phyloP scores from a whole-genome alignment of 345 rosid genomes.

The Erodium maritimum region DNA sequence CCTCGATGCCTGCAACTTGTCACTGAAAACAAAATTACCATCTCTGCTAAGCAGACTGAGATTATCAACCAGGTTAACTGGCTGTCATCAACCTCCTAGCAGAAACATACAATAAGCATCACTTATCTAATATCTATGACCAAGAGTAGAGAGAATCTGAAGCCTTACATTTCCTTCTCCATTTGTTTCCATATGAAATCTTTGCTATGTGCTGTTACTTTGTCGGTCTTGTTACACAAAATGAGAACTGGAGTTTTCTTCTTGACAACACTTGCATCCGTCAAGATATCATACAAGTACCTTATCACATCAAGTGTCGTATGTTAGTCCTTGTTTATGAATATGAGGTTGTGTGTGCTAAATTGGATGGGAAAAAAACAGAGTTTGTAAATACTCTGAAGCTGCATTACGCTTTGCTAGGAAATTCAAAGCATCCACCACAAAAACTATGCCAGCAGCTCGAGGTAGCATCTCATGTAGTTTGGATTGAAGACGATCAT shows the following conservation, averaged over 20 bases:
- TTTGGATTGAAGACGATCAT: constrained; percentile 74
- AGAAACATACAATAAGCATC: background rate
- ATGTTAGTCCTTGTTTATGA: background rate
- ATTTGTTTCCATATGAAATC: constrained; percentile 83
- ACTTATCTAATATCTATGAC: background rate
- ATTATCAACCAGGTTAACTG: background rate
- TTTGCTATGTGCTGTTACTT: constrained; percentile 88
- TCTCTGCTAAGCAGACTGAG: background rate
- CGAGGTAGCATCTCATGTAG: constrained; percentile 72
- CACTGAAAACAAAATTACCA: constrained; percentile 26
- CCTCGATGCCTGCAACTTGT: constrained; percentile 55
- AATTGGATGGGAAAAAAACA: background rate
- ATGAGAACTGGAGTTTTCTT: constrained; percentile 67
- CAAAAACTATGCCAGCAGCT: constrained; percentile 80
- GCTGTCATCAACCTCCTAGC: background rate
- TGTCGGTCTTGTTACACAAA: constrained; percentile 87
- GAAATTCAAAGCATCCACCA: constrained; percentile 86
- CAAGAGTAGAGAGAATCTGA: background rate
- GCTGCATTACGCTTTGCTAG: constrained; percentile 60
- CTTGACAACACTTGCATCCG: constrained; percentile 59
- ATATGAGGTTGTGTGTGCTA: background rate
- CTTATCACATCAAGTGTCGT: constrained; percentile 24
- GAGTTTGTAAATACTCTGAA: constrained; percentile 51
- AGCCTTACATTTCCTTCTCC: constrained; percentile 84
- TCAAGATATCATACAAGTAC: constrained; percentile 80